Percentiles rank a stretch among this genome's conserved stretches.
These are phyloP conservation scores for Ogataea salicorniae DNA, from an alignment of 805 yeast genomes.

Conservation along the genomic window DNA sequence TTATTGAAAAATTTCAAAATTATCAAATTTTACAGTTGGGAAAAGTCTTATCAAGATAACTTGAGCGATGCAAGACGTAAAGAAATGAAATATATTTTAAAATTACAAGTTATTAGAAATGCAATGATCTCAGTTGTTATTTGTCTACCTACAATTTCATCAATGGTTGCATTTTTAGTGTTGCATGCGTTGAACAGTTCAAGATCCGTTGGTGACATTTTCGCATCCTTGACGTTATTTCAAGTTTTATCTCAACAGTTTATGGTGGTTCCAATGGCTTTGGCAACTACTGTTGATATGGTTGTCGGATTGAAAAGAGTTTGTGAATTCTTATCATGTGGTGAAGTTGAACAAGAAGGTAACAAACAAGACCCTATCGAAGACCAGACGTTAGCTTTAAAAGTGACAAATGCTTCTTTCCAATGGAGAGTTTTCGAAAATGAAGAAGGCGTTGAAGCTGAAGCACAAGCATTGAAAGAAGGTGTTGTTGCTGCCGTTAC, in stretches of 20 bases:
- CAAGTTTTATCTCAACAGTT: constrained; percentile 57
- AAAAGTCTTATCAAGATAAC: constrained; percentile 59
- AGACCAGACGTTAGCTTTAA: constrained; percentile 38
- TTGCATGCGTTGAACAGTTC: constrained; percentile 31
- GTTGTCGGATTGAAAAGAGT: constrained; percentile 55
- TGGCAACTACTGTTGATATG: constrained; percentile 63
- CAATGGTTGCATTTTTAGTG: constrained; percentile 53
- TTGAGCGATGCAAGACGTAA: constrained; percentile 49
- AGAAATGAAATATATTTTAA: constrained; percentile 58
- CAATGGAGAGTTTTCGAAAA: constrained; percentile 56
- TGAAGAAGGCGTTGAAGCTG: constrained; percentile 23
- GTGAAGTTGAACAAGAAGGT: constrained; percentile 35
- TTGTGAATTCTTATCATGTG: constrained; percentile 41
- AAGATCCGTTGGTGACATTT: constrained; percentile 53
- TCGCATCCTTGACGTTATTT: constrained; percentile 66
- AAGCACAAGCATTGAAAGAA: neutral
- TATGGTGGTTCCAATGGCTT: constrained; percentile 63
- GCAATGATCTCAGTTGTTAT: constrained; percentile 53
- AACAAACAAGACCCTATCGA: constrained; percentile 15
- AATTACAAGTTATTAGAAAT: constrained; percentile 60
- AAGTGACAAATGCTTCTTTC: constrained; percentile 51
- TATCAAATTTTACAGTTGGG: constrained; percentile 90
- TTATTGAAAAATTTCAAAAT: constrained; percentile 70
- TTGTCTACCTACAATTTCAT: constrained; percentile 58
- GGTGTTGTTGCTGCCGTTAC: neutral